A percentile compares a stretch with the other conserved stretches of the same genome.
Conservation (phyloP, 192 early-diverging fungal species). For the Coemansia sp. region DNA sequence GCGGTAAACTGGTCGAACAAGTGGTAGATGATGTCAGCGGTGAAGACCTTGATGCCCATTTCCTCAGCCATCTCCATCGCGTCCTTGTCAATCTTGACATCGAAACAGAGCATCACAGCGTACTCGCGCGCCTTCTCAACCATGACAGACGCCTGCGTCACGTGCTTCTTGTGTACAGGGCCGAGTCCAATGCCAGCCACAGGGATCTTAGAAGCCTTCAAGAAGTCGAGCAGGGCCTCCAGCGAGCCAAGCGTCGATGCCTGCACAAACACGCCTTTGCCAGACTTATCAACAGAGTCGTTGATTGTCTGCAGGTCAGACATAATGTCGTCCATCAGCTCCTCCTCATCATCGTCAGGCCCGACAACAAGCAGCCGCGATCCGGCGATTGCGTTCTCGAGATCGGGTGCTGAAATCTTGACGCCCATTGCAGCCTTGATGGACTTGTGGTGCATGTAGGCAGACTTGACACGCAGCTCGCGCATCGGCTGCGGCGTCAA, state of each 20-base stretch:
- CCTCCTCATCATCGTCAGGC: slow-evolving; percentile 95
- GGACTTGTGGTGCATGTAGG: slow-evolving; percentile 93
- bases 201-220: slow-evolving; percentile 89
- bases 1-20: slow-evolving; percentile 93
- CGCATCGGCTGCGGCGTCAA: slow-evolving; percentile 99
- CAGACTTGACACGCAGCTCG: slow-evolving; percentile 95
- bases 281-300: slow-evolving; percentile 78
- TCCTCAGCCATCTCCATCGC: slow-evolving; percentile 91
- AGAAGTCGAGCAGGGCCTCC: slow-evolving; percentile 94
- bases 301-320: slow-evolving; percentile 77
- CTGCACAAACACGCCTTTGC: slow-evolving; percentile 95
- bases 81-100: slow-evolving; percentile 89
- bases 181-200: slow-evolving; percentile 97
- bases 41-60: slow-evolving; percentile 88
- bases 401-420: slow-evolving; percentile 91
- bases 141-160: slow-evolving; percentile 90
- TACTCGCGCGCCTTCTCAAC: slow-evolving; percentile 87
- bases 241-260: slow-evolving; percentile 97
- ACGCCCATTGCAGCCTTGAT: slow-evolving; percentile 97
- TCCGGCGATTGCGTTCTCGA: slow-evolving; percentile 97
- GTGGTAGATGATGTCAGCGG: slow-evolving; percentile 99
- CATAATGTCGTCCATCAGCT: slow-evolving; percentile 94
- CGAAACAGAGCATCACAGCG: slow-evolving; percentile 85
- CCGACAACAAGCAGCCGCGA: slow-evolving; percentile 91
- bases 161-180: slow-evolving; percentile 96